phyloP scores from a whole-genome alignment of 1,284 basidiomycete genomes.

The Apiotrichum porosum region DNA sequence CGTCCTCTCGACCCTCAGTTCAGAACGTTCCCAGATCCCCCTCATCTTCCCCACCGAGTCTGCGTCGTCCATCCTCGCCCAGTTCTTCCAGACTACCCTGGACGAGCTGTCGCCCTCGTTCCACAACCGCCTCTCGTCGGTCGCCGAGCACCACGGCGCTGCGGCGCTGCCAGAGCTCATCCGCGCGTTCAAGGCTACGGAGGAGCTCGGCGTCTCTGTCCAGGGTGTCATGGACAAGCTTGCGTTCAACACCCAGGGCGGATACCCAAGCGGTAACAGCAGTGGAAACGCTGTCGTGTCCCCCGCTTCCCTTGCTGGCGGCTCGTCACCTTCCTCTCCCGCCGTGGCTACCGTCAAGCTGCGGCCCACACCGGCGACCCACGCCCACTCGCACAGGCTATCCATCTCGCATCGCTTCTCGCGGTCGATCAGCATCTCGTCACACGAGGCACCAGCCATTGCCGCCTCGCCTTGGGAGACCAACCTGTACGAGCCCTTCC shows the following conservation, averaged over 20 bases:
- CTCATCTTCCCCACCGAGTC: conserved; percentile 61
- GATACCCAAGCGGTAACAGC: conserved; percentile 25
- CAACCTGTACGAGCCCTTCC: conserved; percentile 82
- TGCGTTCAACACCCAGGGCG: conserved; percentile 35
- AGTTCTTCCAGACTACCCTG: conserved; percentile 73
- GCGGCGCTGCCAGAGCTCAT: conserved; percentile 66
- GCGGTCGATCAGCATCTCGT: conserved; percentile 19
- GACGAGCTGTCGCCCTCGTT: conserved; percentile 72
- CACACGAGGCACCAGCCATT: conserved; percentile 6
- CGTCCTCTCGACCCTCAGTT: conserved; percentile 60
- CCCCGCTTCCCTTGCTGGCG: background rate
- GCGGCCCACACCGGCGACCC: background rate
- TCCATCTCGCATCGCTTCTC: conserved; percentile 36
- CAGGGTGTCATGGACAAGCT: conserved; percentile 70
- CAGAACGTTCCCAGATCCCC: conserved; percentile 68
- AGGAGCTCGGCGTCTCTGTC: conserved; percentile 68
- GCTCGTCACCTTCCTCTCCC: background rate
- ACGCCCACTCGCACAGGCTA: conserved; percentile 9
- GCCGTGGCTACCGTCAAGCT: conserved; percentile 3
- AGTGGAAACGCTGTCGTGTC: background rate
- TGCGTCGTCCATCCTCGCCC: conserved; percentile 65
- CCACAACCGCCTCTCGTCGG: conserved; percentile 64
- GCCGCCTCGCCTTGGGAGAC: conserved; percentile 63
- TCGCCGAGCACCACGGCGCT: conserved; percentile 62
- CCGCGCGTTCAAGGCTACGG: conserved; percentile 63